These are phyloP conservation scores for Aspergillus sp. DNA, from an alignment of 2,329 filamentous ascomycete genomes.

Conservation along the genomic window DNA sequence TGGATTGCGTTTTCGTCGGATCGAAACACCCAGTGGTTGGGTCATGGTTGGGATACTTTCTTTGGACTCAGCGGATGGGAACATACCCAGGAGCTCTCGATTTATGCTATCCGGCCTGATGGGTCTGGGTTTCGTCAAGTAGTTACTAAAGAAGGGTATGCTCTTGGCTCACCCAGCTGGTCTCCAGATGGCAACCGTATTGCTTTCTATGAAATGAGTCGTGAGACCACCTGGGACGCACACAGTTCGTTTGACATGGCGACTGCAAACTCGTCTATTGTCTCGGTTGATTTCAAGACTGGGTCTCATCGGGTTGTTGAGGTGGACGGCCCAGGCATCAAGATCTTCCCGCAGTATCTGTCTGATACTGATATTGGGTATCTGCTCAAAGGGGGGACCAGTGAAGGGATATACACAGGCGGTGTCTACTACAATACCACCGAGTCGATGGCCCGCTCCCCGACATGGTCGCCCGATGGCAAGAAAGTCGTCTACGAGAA, in stretches of 20 bases:
- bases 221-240: slow-evolving; percentile 39
- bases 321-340: slow-evolving; percentile 28
- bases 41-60: slow-evolving; percentile 35
- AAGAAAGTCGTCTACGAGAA: slow-evolving; percentile 26
- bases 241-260: slow-evolving; percentile 26
- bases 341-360: slow-evolving; percentile 34
- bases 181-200: slow-evolving; percentile 38
- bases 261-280: slow-evolving; percentile 21
- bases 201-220: slow-evolving; percentile 43
- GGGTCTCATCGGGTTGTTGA: slow-evolving; percentile 34
- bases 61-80: slow-evolving; percentile 41
- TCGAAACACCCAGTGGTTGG: slow-evolving; percentile 43
- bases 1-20: slow-evolving; percentile 46
- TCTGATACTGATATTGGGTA: slow-evolving; percentile 29
- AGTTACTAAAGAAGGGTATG: slow-evolving; percentile 30
- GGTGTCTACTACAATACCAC: slow-evolving; percentile 11
- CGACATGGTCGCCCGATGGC: slow-evolving; percentile 37
- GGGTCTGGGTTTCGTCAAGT: slow-evolving; percentile 34
- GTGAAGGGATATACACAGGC: slow-evolving; percentile 30
- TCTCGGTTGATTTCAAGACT: slow-evolving; percentile 43
- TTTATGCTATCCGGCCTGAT: slow-evolving; percentile 21
- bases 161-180: slow-evolving; percentile 41
- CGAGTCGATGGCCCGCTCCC: slow-evolving; percentile 12
- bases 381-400: slow-evolving; percentile 18
- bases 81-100: slow-evolving; percentile 19